Conservation (phyloP, 345 rosid species). For the Ailanthus altissimus region DNA sequence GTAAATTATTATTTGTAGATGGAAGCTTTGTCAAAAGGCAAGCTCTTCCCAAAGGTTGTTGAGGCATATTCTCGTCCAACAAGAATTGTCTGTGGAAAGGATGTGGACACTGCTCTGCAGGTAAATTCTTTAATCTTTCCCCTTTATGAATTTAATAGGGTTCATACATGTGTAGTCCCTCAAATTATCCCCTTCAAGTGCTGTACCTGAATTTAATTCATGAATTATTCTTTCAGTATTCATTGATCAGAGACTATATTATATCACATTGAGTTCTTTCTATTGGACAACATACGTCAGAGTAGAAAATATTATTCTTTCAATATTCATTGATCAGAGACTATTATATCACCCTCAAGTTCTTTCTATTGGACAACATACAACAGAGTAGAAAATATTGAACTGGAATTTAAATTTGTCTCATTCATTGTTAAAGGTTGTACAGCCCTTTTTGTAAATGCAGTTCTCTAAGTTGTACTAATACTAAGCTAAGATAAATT, state of each 20-base stretch:
- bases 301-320: not conserved
- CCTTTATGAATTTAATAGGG: not conserved
- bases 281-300: not conserved
- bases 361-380: not conserved
- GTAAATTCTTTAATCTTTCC: constrained; percentile 30
- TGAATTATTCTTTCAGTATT: not conserved
- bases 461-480: no score
- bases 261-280: not conserved
- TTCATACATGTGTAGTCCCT: not conserved
- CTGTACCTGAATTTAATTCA: not conserved
- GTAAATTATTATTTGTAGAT: constrained; percentile 48
- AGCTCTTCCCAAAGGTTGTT: constrained; percentile 69
- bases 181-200: not conserved
- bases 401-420: not conserved
- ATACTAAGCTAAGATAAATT: not conserved
- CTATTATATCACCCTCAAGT: not conserved
- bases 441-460: not conserved
- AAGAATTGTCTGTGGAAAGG: constrained; percentile 90
- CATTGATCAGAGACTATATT: not conserved
- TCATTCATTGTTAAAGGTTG: not conserved
- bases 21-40: constrained; percentile 66
- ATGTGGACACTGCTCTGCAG: constrained; percentile 58
- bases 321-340: not conserved
- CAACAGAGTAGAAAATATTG: not conserved
- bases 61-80: constrained; percentile 97